phyloP scores from a whole-genome alignment of 148 eudicot genomes.

The Persicaria maculosa region DNA sequence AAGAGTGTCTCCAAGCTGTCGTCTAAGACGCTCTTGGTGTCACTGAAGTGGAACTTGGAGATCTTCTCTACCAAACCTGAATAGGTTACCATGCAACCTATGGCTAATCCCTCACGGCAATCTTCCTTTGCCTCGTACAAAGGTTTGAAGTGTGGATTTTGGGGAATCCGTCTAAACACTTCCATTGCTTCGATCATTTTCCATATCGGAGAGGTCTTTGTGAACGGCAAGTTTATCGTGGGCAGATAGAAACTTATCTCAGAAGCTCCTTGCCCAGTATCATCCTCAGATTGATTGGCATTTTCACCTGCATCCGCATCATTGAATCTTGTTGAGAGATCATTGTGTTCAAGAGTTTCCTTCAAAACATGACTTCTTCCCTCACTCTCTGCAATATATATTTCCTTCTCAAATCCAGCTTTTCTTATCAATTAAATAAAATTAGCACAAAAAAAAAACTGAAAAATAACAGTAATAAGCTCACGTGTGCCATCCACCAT shows the following conservation, averaged over 20 bases:
- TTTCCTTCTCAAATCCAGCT: background rate
- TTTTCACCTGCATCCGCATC: background rate
- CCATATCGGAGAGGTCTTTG: constrained; percentile 49
- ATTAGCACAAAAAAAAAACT: background rate
- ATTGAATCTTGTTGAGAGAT: too few relatives aligned
- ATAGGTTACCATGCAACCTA: constrained; percentile 79
- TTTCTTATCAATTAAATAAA: background rate
- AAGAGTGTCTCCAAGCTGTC: constrained; percentile 54
- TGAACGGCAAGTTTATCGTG: constrained; percentile 34
- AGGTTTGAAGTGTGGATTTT: constrained; percentile 71
- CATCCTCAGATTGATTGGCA: background rate
- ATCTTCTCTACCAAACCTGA: constrained; percentile 44
- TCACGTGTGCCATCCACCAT: background rate
- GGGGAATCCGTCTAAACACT: constrained; percentile 51
- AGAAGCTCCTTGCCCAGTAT: too few relatives aligned
- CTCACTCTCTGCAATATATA: background rate
- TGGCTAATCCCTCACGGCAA: constrained; percentile 76
- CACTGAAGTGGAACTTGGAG: constrained; percentile 32
- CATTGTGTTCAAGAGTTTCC: background rate
- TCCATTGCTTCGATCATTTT: constrained; percentile 58
- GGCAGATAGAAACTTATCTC: too few relatives aligned
- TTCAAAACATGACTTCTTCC: background rate
- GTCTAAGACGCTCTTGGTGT: constrained; percentile 37
- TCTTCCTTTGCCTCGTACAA: constrained; percentile 38
- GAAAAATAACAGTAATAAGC: background rate